Conservation (phyloP, 805 yeast genomes). For the Diddensiella transvaalensis region DNA sequence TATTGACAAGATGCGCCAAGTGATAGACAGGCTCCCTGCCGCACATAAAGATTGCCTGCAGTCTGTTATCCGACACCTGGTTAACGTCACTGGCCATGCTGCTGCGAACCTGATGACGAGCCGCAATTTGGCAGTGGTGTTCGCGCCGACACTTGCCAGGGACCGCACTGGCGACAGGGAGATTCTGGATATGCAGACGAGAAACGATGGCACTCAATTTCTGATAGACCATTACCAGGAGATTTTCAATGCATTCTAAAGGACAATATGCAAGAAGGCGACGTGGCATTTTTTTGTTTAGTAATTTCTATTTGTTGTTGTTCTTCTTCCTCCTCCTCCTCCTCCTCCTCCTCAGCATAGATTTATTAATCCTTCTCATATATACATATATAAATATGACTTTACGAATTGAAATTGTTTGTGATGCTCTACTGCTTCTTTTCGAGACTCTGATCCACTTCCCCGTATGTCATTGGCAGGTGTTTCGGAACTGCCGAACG, state of each 20-base stretch:
- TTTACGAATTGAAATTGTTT: too few relatives aligned
- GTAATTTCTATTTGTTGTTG: too few relatives aligned
- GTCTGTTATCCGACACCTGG: conserved; percentile 60
- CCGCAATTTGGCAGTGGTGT: conserved; percentile 82
- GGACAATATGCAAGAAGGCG: too few relatives aligned
- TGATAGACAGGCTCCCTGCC: conserved; percentile 55
- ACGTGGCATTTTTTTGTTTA: not conserved
- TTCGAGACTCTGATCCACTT: too few relatives aligned
- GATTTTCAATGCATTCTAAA: conserved; percentile 17
- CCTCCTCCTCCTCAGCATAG: too few relatives aligned
- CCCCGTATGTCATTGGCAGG: too few relatives aligned
- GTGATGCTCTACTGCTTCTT: too few relatives aligned
- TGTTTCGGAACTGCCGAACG: not conserved
- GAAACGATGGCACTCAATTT: conserved; percentile 75
- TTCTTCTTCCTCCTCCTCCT: too few relatives aligned
- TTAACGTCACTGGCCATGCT: conserved; percentile 51
- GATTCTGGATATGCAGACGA: conserved; percentile 74
- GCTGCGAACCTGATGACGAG: conserved; percentile 72
- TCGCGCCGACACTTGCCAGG: conserved; percentile 88
- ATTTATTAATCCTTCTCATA: too few relatives aligned
- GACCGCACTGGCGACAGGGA: conserved; percentile 79
- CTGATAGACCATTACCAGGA: conserved; percentile 38
- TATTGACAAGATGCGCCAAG: conserved; percentile 42
- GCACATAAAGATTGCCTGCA: conserved; percentile 62
- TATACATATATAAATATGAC: not conserved